phyloP scores from a whole-genome alignment of 169 alveolate species.

The Cryptosporidium tyzzeri region DNA sequence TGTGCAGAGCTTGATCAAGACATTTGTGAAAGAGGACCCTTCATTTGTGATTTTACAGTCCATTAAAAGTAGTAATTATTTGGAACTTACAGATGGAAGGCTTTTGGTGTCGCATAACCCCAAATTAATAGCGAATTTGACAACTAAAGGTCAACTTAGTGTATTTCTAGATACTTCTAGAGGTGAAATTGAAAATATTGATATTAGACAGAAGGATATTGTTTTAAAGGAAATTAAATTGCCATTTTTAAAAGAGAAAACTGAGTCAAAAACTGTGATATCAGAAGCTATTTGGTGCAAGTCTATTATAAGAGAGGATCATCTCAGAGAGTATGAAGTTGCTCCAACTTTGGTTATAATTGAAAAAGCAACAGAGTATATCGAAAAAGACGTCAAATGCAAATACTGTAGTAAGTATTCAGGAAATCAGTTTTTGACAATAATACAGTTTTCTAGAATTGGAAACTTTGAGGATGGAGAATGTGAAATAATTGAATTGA shows the following conservation, averaged over 20 bases:
- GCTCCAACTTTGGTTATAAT: conserved; percentile 33
- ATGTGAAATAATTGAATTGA: conserved; percentile 10
- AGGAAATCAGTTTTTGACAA: conserved; percentile 12
- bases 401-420: conserved; percentile 10
- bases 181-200: neutral
- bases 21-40: conserved; percentile 4
- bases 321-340: neutral
- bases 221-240: conserved; percentile 9
- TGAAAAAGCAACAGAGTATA: neutral
- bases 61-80: neutral
- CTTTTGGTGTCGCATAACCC: conserved; percentile 38
- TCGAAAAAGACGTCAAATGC: neutral
- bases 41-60: conserved; percentile 19
- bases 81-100: conserved; percentile 31
- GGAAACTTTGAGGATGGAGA: conserved; percentile 1
- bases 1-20: neutral
- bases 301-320: conserved; percentile 13
- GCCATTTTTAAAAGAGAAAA: neutral
- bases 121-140: conserved; percentile 29
- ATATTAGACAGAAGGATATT: neutral
- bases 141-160: conserved; percentile 5
- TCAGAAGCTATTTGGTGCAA: conserved; percentile 56
- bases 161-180: neutral
- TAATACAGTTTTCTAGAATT: conserved; percentile 40
- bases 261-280: conserved; percentile 1